phyloP scores from a whole-genome alignment of 495 filamentous ascomycete species.

The Aspergillus asperescens region DNA sequence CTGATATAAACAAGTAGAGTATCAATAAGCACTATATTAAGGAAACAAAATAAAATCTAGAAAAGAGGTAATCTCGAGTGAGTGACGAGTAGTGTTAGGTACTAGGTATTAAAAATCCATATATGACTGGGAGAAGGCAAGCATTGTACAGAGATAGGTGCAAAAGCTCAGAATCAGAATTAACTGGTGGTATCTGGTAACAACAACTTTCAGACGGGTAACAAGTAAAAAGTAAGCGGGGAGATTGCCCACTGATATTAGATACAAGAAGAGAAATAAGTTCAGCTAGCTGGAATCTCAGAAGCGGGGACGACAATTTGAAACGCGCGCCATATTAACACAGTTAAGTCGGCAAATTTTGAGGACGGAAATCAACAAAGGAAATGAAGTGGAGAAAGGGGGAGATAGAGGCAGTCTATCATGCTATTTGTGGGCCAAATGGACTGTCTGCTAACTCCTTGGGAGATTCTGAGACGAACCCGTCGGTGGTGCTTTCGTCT shows the following conservation, averaged over 20 bases:
- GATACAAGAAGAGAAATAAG: conserved; percentile 9
- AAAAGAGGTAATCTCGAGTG: not conserved
- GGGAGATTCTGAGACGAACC: conserved; percentile 37
- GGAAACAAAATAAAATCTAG: not conserved
- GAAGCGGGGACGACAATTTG: not conserved
- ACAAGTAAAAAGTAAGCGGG: not conserved
- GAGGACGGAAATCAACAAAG: conserved; percentile 7
- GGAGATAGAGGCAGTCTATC: conserved; percentile 16
- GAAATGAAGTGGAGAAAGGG: conserved; percentile 11
- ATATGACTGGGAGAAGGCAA: not conserved
- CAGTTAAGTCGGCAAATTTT: conserved; percentile 6
- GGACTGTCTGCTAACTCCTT: conserved; percentile 29
- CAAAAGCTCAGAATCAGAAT: conserved; percentile 11
- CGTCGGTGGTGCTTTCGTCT: conserved; percentile 41
- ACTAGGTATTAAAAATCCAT: conserved; percentile 3
- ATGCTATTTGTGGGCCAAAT: conserved; percentile 35
- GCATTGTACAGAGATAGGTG: conserved; percentile 14
- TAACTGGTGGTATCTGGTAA: conserved; percentile 19
- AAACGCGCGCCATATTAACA: conserved; percentile 17
- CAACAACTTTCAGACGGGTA: not conserved
- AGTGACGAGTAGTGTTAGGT: not conserved
- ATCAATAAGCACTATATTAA: not conserved
- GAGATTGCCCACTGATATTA: conserved; percentile 3
- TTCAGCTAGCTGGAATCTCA: conserved; percentile 1
- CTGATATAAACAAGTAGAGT: not conserved